Evolutionary conservation across 148 eudicot species (phyloP), one percentile per base, ranked within the genome.

Genomic region (Rhododendron williamsianum): DNA sequence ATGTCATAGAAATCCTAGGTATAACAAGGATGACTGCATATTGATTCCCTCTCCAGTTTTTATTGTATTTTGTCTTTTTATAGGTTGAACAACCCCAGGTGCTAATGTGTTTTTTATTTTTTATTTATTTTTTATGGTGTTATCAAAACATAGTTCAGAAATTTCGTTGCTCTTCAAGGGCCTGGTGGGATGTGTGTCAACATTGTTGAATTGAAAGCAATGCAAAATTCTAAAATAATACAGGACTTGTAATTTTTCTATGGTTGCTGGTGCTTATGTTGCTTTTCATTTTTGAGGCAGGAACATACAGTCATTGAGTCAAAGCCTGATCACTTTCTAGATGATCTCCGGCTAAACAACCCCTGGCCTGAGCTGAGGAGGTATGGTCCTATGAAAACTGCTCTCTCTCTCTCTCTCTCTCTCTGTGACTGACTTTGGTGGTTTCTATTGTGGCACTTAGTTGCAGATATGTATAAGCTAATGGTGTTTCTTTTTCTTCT

Each of bases 271-370:
- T n/a, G 67, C 72, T 83, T 74, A 48, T 51, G 51, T 81, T 12
- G 30, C n/a, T 81, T 84, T 88, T 33, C 80, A 43, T 79, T 8
- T 86, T 60, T 38, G 86, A 27, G 82, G 83, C 93, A 97, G 99
- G 99, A 97, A 87, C 99, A 97, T 85, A 87, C 95, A 71, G 98
- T 97, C 56, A 92, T 95, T 82, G 99, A 97, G 85, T 94, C 99
- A 81, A 97, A 97, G 91, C 99, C 99, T 52, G 99, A 97, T 83
- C 99, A 97, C 89, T 95, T 95, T 87, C 89, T 95, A 87, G 99
- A 97, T 76, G 99, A 95, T 90, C 98, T 96, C 83, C 94, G 99
- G 85, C 87, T 97, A 83, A 94, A 97, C 91, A 94, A 90, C 84
- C 98, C 99, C 79, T 95, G 99, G 99, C 95, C 96, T 78, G 98